Percentiles rank a stretch among this genome's conserved stretches.
Evolutionary conservation across 75 land plant species (phyloP).

Genomic region (Sequoiadendron giganteum): DNA sequence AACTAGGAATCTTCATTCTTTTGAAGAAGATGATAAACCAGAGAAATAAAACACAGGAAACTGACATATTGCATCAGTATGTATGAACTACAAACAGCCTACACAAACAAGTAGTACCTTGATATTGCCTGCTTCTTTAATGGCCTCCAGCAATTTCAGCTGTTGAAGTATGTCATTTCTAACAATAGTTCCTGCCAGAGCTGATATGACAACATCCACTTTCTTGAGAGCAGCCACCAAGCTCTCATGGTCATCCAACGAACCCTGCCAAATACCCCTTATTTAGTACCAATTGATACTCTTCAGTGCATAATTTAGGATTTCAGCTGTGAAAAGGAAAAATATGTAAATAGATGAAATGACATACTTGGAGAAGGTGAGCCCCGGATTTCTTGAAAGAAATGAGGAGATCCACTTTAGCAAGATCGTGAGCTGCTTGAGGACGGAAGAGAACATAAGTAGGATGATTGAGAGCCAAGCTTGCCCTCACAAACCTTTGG

Average conservation of each 20-base stretch:
- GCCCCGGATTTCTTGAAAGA: conserved; percentile 48
- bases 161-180: conserved; percentile 16
- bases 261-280: conserved; percentile 29
- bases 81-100: background rate
- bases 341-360: background rate
- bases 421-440: background rate
- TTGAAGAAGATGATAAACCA: background rate
- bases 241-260: conserved; percentile 43
- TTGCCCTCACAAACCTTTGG: conserved; percentile 44
- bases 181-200: conserved; percentile 8
- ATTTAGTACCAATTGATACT: background rate
- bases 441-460: conserved; percentile 35
- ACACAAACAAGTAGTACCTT: conserved; percentile 16
- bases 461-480: conserved; percentile 40
- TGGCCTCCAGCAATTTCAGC: conserved; percentile 24
- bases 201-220: conserved; percentile 61
- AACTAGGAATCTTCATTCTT: background rate
- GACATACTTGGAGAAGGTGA: conserved; percentile 27
- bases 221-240: conserved; percentile 49
- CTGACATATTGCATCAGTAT: background rate
- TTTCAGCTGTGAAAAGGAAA: background rate
- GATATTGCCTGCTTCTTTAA: conserved; percentile 43
- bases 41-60: background rate
- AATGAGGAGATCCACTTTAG: conserved; percentile 22
- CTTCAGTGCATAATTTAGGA: background rate